These are phyloP conservation scores for Eragrostis nindensis DNA, from an alignment of 176 grass and related monocot genomes.

Conservation along the genomic window DNA sequence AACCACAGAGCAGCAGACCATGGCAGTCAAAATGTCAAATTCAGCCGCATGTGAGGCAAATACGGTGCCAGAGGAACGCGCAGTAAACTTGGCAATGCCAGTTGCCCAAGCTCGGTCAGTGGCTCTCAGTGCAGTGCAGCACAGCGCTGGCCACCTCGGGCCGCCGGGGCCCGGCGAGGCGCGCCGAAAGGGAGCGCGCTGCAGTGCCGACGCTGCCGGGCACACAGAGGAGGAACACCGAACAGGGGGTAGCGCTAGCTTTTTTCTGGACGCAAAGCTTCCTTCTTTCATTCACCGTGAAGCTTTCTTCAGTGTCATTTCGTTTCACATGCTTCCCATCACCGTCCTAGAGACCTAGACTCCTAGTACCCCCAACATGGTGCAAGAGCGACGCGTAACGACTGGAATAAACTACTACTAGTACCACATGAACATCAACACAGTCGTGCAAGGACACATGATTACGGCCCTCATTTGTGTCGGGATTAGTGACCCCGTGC, in stretches of 20 bases:
- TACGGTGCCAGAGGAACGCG: neutral
- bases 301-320: neutral
- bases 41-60: neutral
- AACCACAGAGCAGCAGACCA: neutral
- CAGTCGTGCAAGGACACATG: neutral
- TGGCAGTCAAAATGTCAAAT: neutral
- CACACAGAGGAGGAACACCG: no score
- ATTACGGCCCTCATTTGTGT: neutral
- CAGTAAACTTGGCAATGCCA: neutral
- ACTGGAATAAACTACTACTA: no score
- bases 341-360: no score
- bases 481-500: neutral
- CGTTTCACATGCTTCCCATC: slow-evolving; percentile 6
- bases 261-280: neutral
- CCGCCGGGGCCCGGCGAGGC: no score
- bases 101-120: neutral
- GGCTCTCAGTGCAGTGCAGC: neutral
- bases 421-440: neutral
- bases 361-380: no score
- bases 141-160: neutral
- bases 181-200: neutral
- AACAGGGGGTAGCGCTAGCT: no score
- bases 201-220: no score
- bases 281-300: neutral
- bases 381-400: no score